phyloP scores from a whole-genome alignment of 345 rosid genomes.

The Euphorbia peplus region DNA sequence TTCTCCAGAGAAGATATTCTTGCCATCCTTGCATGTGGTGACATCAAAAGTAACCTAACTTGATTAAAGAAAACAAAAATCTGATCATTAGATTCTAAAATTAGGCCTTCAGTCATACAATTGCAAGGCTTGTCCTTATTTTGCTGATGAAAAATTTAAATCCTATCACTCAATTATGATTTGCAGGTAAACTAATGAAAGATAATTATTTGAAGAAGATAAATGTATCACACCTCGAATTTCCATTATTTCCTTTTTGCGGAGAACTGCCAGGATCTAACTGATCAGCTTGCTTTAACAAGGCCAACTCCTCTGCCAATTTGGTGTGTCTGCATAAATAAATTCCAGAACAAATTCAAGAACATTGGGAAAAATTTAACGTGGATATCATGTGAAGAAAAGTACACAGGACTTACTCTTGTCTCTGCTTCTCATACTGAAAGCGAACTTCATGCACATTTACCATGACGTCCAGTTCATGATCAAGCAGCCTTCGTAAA shows the following conservation, averaged over 20 bases:
- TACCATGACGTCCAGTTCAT: conserved; percentile 97
- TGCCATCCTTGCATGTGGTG: conserved; percentile 89
- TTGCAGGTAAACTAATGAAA: background rate
- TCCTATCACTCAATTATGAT: background rate
- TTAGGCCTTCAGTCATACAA: background rate
- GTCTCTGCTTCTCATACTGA: conserved; percentile 95
- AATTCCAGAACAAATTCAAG: conserved; percentile 1
- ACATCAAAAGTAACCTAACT: conserved; percentile 11
- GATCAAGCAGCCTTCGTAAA: conserved; percentile 90
- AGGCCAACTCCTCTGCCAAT: conserved; percentile 81
- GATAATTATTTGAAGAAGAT: background rate
- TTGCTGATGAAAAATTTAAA: background rate
- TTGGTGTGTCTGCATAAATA: conserved; percentile 72
- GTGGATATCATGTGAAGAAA: background rate
- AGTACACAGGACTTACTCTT: conserved; percentile 57
- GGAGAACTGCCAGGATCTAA: conserved; percentile 80
- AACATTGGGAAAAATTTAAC: background rate
- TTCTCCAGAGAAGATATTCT: conserved; percentile 88
- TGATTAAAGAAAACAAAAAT: conserved; percentile 14
- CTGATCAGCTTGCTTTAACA: conserved; percentile 86
- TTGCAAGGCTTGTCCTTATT: background rate
- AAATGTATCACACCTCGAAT: conserved; percentile 9
- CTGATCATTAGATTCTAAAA: background rate
- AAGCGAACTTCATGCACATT: conserved; percentile 97
- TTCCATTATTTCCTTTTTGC: conserved; percentile 57